Percentiles rank a stretch among this genome's conserved stretches.
phyloP scores from a whole-genome alignment of 148 eudicot species.

The Diospyros kaki region DNA sequence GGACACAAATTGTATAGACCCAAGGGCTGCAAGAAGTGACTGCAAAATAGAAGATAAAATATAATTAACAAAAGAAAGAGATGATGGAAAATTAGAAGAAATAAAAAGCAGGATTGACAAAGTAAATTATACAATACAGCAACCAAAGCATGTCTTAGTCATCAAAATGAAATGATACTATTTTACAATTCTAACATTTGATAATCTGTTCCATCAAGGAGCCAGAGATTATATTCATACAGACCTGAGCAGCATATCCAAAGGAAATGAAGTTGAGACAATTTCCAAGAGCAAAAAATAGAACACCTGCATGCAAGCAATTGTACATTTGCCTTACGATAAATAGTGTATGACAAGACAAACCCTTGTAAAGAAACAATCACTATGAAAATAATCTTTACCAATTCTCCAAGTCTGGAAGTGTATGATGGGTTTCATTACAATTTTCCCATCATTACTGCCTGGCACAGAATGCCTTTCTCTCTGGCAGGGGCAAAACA shows the following conservation, averaged over 20 bases:
- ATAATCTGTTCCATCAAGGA: background rate
- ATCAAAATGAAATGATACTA: background rate
- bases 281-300: conserved; percentile 87
- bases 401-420: conserved; percentile 99
- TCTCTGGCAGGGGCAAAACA: conserved; percentile 48
- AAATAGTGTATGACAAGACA: conserved; percentile 12
- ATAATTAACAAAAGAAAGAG: background rate
- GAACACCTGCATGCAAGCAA: conserved; percentile 54
- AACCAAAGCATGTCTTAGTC: background rate
- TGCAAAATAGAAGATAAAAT: conserved; percentile 27
- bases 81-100: background rate
- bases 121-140: background rate
- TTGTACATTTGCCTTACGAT: conserved; percentile 6
- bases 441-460: conserved; percentile 61
- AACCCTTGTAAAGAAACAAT: conserved; percentile 16
- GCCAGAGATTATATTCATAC: conserved; percentile 18
- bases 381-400: conserved; percentile 21
- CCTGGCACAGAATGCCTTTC: conserved; percentile 55
- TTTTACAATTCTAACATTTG: background rate
- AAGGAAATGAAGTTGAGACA: conserved; percentile 92
- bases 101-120: background rate
- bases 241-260: conserved; percentile 99
- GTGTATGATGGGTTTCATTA: conserved; percentile 69
- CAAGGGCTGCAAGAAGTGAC: conserved; percentile 98
- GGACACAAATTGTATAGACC: conserved; percentile 93